These are phyloP conservation scores for Leccinum aurantiacum DNA, from an alignment of 768 basidiomycete species.

Conservation along the genomic window DNA sequence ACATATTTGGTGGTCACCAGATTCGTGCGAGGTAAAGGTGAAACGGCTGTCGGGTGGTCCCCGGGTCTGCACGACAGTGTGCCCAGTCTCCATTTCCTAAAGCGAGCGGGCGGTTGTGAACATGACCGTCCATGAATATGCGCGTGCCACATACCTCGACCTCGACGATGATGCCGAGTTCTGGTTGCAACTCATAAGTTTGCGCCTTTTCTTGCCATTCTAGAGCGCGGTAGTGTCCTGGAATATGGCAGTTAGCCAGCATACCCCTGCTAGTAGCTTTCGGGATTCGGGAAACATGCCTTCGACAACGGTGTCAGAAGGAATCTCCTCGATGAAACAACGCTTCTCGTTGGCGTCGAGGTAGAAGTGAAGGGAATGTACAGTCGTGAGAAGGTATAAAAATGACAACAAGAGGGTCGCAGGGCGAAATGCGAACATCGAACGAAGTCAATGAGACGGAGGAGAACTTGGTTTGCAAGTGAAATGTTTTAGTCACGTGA, in stretches of 20 bases:
- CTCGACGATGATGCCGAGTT: constrained; percentile 86
- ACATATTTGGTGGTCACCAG: constrained; percentile 97
- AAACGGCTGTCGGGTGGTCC: constrained; percentile 90
- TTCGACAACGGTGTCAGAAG: constrained; percentile 92
- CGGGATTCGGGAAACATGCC: constrained; percentile 45
- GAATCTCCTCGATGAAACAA: constrained; percentile 96
- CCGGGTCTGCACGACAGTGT: constrained; percentile 83
- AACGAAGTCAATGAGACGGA: neutral
- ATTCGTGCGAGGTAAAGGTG: constrained; percentile 96
- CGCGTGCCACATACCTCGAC: constrained; percentile 66
- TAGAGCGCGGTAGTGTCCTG: constrained; percentile 90
- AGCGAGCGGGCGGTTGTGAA: neutral
- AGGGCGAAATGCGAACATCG: constrained; percentile 28
- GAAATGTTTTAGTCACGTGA: constrained; percentile 22
- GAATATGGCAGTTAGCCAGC: constrained; percentile 1
- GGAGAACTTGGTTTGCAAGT: neutral
- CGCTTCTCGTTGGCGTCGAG: constrained; percentile 90
- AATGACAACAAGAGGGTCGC: constrained; percentile 36
- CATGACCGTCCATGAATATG: neutral
- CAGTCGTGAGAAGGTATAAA: constrained; percentile 43
- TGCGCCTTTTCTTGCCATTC: constrained; percentile 83
- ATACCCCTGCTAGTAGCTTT: neutral
- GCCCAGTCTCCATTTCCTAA: constrained; percentile 83
- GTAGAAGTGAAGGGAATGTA: constrained; percentile 92
- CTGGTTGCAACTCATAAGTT: constrained; percentile 65